Base-by-base conservation (phyloP, 805 yeast genomes). In the Candida sithepensis region DNA sequence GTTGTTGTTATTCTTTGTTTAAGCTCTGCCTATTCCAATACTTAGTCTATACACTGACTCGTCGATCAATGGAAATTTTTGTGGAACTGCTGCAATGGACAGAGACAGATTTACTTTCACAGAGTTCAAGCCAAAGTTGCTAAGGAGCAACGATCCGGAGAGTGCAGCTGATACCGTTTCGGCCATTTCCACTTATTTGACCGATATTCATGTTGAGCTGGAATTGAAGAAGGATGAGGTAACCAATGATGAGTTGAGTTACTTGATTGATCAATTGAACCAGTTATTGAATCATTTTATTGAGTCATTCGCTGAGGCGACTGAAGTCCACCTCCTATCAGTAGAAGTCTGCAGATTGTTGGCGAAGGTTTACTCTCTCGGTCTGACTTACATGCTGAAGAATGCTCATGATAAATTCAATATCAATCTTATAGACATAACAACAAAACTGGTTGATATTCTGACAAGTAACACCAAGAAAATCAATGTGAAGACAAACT, bases 331-430 rank as follows among this genome's bases (percentile, higher is more conserved):
- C 36, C 56, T 59, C 19, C 47, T 67, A 10, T 58, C 67, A 3
- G 56, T 51, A 9, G 53, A 56, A 28, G 38, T 64, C 19, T 48
- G 58, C 43, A 57, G 56, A 43, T 47, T 63, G 24, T 40, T 66
- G 2, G 58, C 63, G 2, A 58, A 58, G 44, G 47, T 52, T 5
- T 55, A 62, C 23, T 39, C 58, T 12, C 28, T 46, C 32, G 44
- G 53, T 12, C 45, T 67, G n/a, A 49, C 60, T 10, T 32, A 50
- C 20, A 59, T 67, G 62, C 45, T 68, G 51, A 53, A 50, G 32
- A 56, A 51, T 16, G 68, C 65, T 1, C 64, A 68, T 55, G 62
- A 58, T 39, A 65, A 63, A 44, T 66, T 68, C 47, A 63, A 56
- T 41, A 59, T 63, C 41, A 57, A 46, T 16, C 47, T 68, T 26